Evolutionary conservation across 768 basidiomycete species (phyloP), one percentile per base, ranked within the genome.

Genomic region (Roridomyces roridus): DNA sequence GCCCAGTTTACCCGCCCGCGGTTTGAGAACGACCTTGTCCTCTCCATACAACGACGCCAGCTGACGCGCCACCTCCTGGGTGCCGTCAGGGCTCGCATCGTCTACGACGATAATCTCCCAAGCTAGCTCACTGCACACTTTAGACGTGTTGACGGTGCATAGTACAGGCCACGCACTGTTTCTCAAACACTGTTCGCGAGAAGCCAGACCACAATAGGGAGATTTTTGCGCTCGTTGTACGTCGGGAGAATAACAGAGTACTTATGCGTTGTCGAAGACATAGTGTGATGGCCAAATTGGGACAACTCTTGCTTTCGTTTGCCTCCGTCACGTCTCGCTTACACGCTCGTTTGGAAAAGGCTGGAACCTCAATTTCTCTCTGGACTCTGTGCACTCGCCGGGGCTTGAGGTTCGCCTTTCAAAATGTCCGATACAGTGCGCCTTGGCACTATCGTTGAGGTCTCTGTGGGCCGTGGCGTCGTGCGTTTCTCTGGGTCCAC

Each of bases 81-180:
- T 96, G 11, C 94, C 94, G 70, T 96, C 94, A 3, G 94, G 94
- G 69, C 90, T 92, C 29, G 91, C 92, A 65, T 96, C 94, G 67
- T 96, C 94, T 6, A 96, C 94, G 28, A 96, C 79, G 56, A 96
- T 88, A 59, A 96, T 80, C 71, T 96, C 94, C 90, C 92, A 96
- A 51, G 80, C 80, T 40, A 96, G 80, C 26, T 81, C 29, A 17
- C 61, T 75, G 70, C 28, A 11, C 44, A 26, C 14, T 91, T 93
- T 66, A 47, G 56, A 23, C 40, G 41, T 68, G 62, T 54, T 56
- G 51, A 54, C 44, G 49, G 35, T 41, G 52, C 52, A 64, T 35
- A 7, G 37, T 9, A 46, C 25, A 23, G 20, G 17, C 37, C 28
- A 77, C 89, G 67, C 68, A 94, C 94, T 92, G 80, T 68, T 91